Evolutionary conservation across 805 yeast genomes (phyloP).

Genomic region (Candida railenensis): DNA sequence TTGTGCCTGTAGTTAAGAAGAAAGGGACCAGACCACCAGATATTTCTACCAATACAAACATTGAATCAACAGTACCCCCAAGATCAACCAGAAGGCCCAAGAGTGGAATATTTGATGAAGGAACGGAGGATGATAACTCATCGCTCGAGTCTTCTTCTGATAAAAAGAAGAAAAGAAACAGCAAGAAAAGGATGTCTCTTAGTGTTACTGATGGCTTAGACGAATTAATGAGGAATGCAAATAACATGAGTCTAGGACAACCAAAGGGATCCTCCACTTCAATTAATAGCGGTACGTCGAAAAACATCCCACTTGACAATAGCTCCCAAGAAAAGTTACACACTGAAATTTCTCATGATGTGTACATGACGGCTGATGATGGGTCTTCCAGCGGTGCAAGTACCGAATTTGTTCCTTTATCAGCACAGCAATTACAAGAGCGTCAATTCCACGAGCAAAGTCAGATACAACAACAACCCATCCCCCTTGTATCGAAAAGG

Average conservation of each 20-base stretch:
- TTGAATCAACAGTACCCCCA: slow-evolving; percentile 38
- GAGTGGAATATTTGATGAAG: slow-evolving; percentile 18
- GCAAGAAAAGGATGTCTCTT: slow-evolving; percentile 20
- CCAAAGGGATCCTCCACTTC: not conserved
- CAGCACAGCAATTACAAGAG: not conserved
- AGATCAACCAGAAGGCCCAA: slow-evolving; percentile 39
- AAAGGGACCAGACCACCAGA: slow-evolving; percentile 20
- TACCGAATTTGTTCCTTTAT: not conserved
- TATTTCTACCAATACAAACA: slow-evolving; percentile 28
- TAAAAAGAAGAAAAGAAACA: slow-evolving; percentile 5
- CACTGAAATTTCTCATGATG: slow-evolving; percentile 6
- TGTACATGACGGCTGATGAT: slow-evolving; percentile 8
- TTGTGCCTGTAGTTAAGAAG: no score
- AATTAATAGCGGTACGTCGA: not conserved
- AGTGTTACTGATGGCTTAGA: slow-evolving; percentile 37
- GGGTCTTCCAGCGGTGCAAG: not conserved
- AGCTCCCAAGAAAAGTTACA: slow-evolving; percentile 1
- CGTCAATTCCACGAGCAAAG: not conserved
- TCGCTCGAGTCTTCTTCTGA: not conserved
- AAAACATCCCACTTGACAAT: not conserved
- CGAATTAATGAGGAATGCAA: slow-evolving; percentile 36
- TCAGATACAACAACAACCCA: not conserved
- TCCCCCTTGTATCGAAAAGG: not conserved
- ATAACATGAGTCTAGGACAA: slow-evolving; percentile 9
- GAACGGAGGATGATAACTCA: slow-evolving; percentile 4